These are phyloP conservation scores for Mycothermus thermophilus DNA, from an alignment of 495 filamentous ascomycete species.

Conservation along the genomic window DNA sequence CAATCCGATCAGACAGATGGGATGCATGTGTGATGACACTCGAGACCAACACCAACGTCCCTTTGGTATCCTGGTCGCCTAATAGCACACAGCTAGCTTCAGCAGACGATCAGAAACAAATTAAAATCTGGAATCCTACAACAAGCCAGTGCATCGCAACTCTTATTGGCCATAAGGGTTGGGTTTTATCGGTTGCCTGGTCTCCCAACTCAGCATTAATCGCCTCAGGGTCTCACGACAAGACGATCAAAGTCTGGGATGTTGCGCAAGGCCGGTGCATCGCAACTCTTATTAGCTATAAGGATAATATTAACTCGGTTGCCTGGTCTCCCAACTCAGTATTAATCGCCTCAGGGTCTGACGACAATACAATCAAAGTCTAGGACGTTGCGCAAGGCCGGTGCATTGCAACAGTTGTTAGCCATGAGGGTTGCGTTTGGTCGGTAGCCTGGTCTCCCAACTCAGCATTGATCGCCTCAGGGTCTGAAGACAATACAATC, in stretches of 20 bases:
- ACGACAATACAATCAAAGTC: conserved; percentile 22
- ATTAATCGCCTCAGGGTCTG: conserved; percentile 19
- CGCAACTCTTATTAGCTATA: conserved; percentile 10
- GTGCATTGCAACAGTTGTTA: conserved; percentile 7
- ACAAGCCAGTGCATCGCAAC: conserved; percentile 5
- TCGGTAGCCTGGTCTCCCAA: conserved; percentile 4
- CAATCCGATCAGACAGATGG: conserved; percentile 22
- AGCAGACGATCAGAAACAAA: conserved; percentile 16
- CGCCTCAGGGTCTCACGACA: conserved; percentile 20
- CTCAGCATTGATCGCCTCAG: conserved; percentile 17
- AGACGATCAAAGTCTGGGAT: conserved; percentile 26
- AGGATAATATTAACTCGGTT: conserved; percentile 5
- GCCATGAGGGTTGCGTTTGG: conserved; percentile 8
- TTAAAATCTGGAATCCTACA: conserved; percentile 23
- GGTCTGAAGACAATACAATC: conserved; percentile 18
- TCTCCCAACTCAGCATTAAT: conserved; percentile 9
- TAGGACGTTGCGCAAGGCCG: conserved; percentile 15
- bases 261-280: not conserved
- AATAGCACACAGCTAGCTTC: conserved; percentile 17
- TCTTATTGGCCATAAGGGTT: conserved; percentile 7
- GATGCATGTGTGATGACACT: conserved; percentile 12
- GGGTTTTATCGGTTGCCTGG: conserved; percentile 7
- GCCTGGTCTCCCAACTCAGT: conserved; percentile 2
- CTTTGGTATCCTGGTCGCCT: conserved; percentile 4
- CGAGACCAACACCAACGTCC: conserved; percentile 9